Evolutionary conservation across 2,329 filamentous ascomycete genomes (phyloP).

Genomic region (Aspergillus cejpii): DNA sequence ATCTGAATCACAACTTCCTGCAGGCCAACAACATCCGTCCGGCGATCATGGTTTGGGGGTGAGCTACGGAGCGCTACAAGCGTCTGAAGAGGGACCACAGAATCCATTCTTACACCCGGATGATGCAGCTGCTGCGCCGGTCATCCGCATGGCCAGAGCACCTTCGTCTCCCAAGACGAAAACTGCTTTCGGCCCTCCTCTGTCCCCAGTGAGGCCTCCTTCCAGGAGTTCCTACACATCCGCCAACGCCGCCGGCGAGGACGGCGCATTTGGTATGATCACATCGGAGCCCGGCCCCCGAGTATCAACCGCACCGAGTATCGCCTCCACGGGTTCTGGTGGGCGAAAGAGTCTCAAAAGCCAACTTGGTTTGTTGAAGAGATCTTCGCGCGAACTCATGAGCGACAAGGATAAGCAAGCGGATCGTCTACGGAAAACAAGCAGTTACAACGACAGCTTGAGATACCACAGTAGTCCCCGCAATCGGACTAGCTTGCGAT

Average conservation of each 20-base stretch:
- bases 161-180: conserved; percentile 71
- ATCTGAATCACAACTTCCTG: conserved; percentile 22
- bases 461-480: conserved; percentile 32
- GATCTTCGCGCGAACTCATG: conserved; percentile 33
- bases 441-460: conserved; percentile 30
- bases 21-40: conserved; percentile 17
- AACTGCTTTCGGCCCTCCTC: conserved; percentile 34
- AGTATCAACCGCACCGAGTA: conserved; percentile 34
- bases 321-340: conserved; percentile 36
- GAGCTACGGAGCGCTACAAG: conserved; percentile 62
- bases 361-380: conserved; percentile 30
- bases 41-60: conserved; percentile 54
- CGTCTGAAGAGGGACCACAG: conserved; percentile 47
- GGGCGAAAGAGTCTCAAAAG: conserved; percentile 36
- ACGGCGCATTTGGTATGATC: conserved; percentile 36
- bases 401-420: conserved; percentile 31
- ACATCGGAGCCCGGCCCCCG: conserved; percentile 37
- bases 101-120: conserved; percentile 48
- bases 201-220: conserved; percentile 26
- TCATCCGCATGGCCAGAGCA: conserved; percentile 74
- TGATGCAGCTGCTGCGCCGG: conserved; percentile 58
- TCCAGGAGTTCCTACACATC: conserved; percentile 37
- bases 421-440: conserved; percentile 32
- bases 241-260: conserved; percentile 28
- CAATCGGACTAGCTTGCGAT: conserved; percentile 36